Conservation (phyloP, 2,329 filamentous ascomycete genomes). For the Fusarium pseudograminearum region DNA sequence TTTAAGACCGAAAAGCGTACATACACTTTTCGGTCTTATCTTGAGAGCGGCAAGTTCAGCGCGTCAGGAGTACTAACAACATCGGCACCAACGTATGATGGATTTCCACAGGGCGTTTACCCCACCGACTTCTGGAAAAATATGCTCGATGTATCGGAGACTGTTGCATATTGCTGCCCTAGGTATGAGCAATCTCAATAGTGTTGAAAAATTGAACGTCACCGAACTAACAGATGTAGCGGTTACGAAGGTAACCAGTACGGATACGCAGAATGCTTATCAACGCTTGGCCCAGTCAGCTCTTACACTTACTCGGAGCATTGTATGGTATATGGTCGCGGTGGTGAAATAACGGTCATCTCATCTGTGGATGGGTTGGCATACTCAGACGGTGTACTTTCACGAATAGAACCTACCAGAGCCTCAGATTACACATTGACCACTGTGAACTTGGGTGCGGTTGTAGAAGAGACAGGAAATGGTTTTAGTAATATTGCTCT, state of each 20-base stretch:
- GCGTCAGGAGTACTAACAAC: not conserved
- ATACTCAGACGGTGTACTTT: not conserved
- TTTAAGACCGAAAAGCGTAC: too few relatives aligned
- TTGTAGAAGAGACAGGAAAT: not conserved
- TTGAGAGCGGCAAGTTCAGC: not conserved
- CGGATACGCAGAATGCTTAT: not conserved
- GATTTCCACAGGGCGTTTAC: not conserved
- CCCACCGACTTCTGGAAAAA: not conserved
- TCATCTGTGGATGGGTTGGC: conserved; percentile 2
- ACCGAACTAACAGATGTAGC: not conserved
- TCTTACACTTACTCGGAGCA: not conserved
- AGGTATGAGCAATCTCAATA: too few relatives aligned
- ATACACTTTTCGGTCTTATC: too few relatives aligned
- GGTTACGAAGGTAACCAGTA: not conserved
- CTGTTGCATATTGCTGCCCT: conserved; percentile 8
- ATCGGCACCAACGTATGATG: rapidly evolving
- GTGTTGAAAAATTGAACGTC: not conserved
- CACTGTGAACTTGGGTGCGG: not conserved
- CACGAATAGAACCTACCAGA: not conserved
- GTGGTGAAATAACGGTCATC: not conserved
- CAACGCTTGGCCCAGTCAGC: not conserved
- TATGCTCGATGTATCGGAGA: not conserved
- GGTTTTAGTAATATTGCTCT: not conserved
- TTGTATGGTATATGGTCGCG: not conserved
- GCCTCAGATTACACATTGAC: too few relatives aligned